Evolutionary conservation across 306 rosid genomes (phyloP).

Genomic region (Bauhinia variegata): DNA sequence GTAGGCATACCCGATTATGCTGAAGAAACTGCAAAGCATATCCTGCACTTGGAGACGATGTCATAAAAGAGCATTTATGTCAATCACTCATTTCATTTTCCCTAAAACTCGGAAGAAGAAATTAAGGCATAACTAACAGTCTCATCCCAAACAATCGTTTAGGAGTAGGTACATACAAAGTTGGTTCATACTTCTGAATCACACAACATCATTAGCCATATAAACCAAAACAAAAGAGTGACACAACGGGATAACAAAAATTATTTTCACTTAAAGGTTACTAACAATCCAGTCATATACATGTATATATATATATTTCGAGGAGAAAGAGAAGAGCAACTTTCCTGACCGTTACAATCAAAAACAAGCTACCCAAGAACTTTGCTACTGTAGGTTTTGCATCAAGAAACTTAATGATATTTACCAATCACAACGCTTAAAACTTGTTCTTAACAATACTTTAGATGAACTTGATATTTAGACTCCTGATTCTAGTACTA

Average conservation of each 20-base stretch:
- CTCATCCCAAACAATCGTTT: neutral
- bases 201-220: neutral
- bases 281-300: constrained; percentile 15
- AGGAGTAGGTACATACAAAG: constrained; percentile 17
- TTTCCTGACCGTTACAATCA: constrained; percentile 12
- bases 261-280: neutral
- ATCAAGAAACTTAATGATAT: neutral
- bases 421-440: constrained; percentile 2
- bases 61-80: constrained; percentile 38
- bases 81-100: neutral
- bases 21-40: constrained; percentile 99
- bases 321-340: neutral
- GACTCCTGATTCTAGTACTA: constrained; percentile 22
- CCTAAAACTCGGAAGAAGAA: constrained; percentile 23
- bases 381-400: constrained; percentile 11
- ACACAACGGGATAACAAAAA: constrained; percentile 1
- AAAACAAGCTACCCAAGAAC: constrained; percentile 22
- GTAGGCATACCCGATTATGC: constrained; percentile 75
- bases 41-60: constrained; percentile 65
- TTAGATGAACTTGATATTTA: constrained; percentile 17
- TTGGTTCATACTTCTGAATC: constrained; percentile 30
- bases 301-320: too few species aligned
- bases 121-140: constrained; percentile 18
- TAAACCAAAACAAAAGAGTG: constrained; percentile 13
- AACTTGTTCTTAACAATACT: constrained; percentile 9